These are phyloP conservation scores for Fagus crenata DNA, from an alignment of 306 rosid species.

Conservation along the genomic window DNA sequence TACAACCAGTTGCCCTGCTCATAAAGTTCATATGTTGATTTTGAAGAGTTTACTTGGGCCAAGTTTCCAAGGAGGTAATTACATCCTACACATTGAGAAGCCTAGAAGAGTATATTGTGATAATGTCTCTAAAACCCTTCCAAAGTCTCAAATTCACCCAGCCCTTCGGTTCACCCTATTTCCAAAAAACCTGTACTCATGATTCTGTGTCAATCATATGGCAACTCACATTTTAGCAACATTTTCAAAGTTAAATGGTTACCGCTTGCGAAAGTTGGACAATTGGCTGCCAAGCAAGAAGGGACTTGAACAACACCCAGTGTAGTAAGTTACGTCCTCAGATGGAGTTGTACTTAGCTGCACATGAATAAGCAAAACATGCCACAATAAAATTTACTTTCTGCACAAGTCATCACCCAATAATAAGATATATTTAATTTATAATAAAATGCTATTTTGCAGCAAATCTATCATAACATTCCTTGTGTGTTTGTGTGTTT, in stretches of 20 bases:
- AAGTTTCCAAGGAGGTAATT: background rate
- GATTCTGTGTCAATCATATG: background rate
- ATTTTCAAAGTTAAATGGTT: slow-evolving; percentile 10
- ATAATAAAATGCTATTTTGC: background rate
- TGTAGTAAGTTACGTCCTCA: slow-evolving; percentile 35
- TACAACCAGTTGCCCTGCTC: background rate
- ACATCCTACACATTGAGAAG: background rate
- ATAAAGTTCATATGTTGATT: too few species aligned
- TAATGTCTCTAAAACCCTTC: background rate
- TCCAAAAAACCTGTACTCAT: background rate
- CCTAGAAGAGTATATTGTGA: background rate
- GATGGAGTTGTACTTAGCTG: slow-evolving; percentile 36
- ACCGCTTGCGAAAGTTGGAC: slow-evolving; percentile 51
- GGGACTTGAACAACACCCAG: slow-evolving; percentile 46
- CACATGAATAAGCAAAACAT: slow-evolving; percentile 9
- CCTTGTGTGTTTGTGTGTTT: too few species aligned
- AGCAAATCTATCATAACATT: too few species aligned
- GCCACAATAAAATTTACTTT: background rate
- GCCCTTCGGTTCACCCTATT: background rate
- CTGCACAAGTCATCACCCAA: background rate
- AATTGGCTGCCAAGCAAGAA: slow-evolving; percentile 33
- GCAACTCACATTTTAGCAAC: background rate
- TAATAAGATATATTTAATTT: background rate
- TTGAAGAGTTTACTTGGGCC: background rate
- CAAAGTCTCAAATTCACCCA: background rate